These are phyloP conservation scores for Apiospora saccharicola DNA, from an alignment of 2,329 filamentous ascomycete species.

Conservation along the genomic window DNA sequence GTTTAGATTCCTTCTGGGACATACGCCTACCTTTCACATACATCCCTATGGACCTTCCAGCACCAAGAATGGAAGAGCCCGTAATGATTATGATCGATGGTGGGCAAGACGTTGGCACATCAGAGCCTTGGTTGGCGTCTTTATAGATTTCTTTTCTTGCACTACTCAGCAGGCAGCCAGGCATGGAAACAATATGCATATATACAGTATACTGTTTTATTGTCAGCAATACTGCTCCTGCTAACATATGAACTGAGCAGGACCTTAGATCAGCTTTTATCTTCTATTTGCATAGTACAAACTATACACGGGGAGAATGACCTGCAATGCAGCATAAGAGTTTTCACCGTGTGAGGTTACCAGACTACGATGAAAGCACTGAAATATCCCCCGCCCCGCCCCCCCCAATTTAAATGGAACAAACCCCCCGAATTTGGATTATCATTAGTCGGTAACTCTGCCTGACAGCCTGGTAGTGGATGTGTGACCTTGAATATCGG, in stretches of 20 bases:
- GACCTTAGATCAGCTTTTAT: neutral
- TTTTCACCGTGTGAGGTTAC: neutral
- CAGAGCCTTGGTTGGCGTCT: neutral
- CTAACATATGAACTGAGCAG: neutral
- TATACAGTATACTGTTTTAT: neutral
- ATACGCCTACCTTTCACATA: conserved; percentile 7
- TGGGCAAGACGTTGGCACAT: neutral
- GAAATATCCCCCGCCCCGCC: no score
- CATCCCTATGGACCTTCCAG: neutral
- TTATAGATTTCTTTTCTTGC: neutral
- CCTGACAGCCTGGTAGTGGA: neutral
- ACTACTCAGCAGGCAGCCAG: neutral
- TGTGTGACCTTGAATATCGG: neutral
- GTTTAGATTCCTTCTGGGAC: conserved; percentile 1
- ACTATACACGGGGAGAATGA: neutral
- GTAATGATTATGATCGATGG: neutral
- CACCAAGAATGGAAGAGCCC: neutral
- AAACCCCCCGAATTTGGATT: neutral
- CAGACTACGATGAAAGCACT: neutral
- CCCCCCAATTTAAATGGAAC: no score
- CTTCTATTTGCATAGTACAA: no score
- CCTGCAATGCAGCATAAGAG: neutral
- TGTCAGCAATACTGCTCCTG: neutral
- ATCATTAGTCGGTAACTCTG: neutral
- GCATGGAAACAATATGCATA: no score